Evolutionary conservation across 495 filamentous ascomycete genomes (phyloP), one percentile per base, ranked within the genome.

Genomic region (Apiosordaria backusii): DNA sequence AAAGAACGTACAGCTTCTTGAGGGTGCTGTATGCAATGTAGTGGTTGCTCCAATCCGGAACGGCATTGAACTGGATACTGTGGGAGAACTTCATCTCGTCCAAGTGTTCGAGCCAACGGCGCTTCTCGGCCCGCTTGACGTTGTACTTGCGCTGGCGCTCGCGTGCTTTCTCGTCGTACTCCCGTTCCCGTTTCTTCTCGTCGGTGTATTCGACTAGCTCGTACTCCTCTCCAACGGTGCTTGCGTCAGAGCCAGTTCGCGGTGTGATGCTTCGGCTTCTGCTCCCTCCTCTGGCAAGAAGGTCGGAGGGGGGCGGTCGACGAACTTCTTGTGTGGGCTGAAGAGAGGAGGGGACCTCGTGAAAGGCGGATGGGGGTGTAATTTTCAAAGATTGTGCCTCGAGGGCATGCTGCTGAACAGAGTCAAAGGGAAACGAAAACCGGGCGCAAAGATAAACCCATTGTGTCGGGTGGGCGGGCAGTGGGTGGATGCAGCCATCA

Each of bases 81-180:
- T 98, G 95, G 60, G 95, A 97, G 84, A 99, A 99, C 86, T 97
- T 98, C 95, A 99, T 99, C 68, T 93, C 92, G 88, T 88, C 86
- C 62, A 80, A 85, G 74, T 86, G 76, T 66, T 85, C 83, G 54
- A 88, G 83, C 80, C 84, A 81, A 60, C 77, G 71, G 69, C 78
- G 80, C 78, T 86, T 85, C 68, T 77, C 76, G 59, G 75, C 77
- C n/a, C 77, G 75, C 73, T 78, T 82, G 10, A 69, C 64, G 68
- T 75, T 67, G 53, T 72, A 67, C 60, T 71, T 54, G 35, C 61
- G 66, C 58, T 76, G 40, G 50, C 66, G 68, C 26, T 72, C 62
- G 3, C n/a, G 57, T 54, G 55, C 40, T 13, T 50, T 50, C 15
- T 60, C 60, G 54, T 52, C 57, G 50, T 54, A 50, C 21, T 65